phyloP scores from a whole-genome alignment of 345 rosid genomes.

The Turritis glabra region DNA sequence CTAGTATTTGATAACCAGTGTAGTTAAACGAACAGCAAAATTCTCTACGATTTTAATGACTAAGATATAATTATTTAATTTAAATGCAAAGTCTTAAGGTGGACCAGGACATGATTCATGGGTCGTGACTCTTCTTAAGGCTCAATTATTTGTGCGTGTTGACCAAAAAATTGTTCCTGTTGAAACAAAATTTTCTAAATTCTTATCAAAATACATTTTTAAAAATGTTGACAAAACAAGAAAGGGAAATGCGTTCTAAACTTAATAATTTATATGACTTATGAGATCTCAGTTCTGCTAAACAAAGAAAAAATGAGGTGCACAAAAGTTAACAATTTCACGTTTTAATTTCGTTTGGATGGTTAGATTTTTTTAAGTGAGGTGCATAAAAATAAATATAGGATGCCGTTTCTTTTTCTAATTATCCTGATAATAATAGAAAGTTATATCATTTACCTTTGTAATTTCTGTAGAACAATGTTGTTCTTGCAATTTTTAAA shows the following conservation, averaged over 20 bases:
- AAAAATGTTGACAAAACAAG: constrained; percentile 4
- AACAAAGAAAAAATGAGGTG: background rate
- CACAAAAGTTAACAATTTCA: background rate
- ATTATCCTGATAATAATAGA: background rate
- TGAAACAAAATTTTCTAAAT: background rate
- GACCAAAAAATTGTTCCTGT: constrained; percentile 14
- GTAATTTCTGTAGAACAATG: background rate
- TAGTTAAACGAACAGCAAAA: background rate
- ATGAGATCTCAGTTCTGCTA: too few relatives aligned
- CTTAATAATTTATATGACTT: background rate
- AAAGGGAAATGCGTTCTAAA: background rate
- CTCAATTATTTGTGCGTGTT: constrained; percentile 42
- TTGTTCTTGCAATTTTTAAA: background rate
- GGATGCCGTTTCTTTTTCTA: background rate
- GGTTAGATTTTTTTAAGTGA: background rate
- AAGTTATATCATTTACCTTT: background rate
- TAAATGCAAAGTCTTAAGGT: constrained; percentile 11
- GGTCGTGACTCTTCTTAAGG: constrained; percentile 17
- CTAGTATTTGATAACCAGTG: background rate
- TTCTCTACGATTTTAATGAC: background rate
- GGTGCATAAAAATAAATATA: too few relatives aligned
- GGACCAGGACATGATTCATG: constrained; percentile 19
- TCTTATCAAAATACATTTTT: background rate
- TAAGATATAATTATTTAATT: background rate
- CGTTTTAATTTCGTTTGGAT: background rate